Evolutionary conservation across 2,329 filamentous ascomycete species (phyloP), one percentile per base, ranked within the genome.

Genomic region (Fusarium annulatum): DNA sequence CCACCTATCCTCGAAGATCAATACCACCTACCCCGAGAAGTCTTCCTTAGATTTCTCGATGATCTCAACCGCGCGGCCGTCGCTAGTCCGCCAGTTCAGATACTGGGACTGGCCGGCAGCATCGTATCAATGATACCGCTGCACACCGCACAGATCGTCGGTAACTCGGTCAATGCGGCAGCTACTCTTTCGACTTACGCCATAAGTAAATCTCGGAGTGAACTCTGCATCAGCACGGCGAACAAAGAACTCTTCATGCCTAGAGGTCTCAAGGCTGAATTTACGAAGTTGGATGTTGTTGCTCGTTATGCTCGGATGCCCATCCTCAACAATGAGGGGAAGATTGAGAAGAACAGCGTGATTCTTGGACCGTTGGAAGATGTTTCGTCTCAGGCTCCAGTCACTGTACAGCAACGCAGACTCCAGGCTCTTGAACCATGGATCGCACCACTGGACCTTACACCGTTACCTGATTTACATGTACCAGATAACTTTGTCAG

Each of bases 11-110:
- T 60, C 5, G 16, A 60, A 38, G 3, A 23, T 1, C 18, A n/a
- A 34, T 53, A 60, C 4, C 46, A 52, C 30, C 36, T 53, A 2
- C 34, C 57, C 3, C 34, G 57, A 2, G 57, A 60, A 19, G 45
- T 33, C 36, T 60, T 60, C 26, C 43, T 60, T 11, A 60, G 57
- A 15, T 60, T 60, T 9, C 57, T 60, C 5, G 57, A 60, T 39
- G 57, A 53, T 5, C 57, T 60, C 34, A 60, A 53, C 11, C 57
- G 57, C 9, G 33, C 45, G 5, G 9, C 42, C 15, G 34, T 60
- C 3, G 43, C 57, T 12, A 60, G 57, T 12, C 57, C 57, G 0
- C 57, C 57, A 19, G 57, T 60, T 3, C 57, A 60, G 57, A 52
- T 60, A 14, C 36, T 60, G 2, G 57, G 57, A 4, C 2, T 60